Evolutionary conservation across 257 asterid genomes (phyloP), one percentile per base, ranked within the genome.

Genomic region (Primulina huaijiensis): DNA sequence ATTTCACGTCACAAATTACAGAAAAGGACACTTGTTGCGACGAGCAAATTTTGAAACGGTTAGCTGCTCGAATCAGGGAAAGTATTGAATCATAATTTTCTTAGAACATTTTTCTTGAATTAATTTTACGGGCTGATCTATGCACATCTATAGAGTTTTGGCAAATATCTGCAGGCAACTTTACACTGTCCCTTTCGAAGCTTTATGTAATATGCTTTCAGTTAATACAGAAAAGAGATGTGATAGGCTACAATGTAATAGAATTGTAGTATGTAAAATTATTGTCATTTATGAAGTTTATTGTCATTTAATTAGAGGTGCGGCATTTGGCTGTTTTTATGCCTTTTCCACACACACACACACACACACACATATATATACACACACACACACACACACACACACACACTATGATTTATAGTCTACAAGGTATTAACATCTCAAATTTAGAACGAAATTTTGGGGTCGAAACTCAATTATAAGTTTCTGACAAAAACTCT

Each of bases 1-100:
- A 93, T 40, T 93, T 89, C 43, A 85, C 85, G 72, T 78, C 88
- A 7, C 75, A 74, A 23, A 87, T 89, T 63, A 77, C 43, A 73
- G 85, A 87, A 67, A 80, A 68, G 71, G 97, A 93, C 35, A 8
- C 72, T 46, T 75, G 71, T 2, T 86, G 23, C 73, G 76, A 79
- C 21, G 96, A 89, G 68, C 76, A 78, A 68, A 79, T 85, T 66
- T 52, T 82, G 79, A 85, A 85, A 20, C 85, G 97, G 82, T 90
- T 93, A 35, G 76, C 77, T 1, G 53, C 60, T 35, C 88, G 88
- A 17, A 85, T 90, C 40, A 84, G 90, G 81, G 96, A 85, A 58
- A 87, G 81, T 72, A 77, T 84, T 86, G 89, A 86, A 57, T 85
- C 90, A 0, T 92, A 83, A 86, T 20, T 62, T 58, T 40, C 8